Conservation (phyloP, 1,284 basidiomycete genomes). For the Flammula alnicola region DNA sequence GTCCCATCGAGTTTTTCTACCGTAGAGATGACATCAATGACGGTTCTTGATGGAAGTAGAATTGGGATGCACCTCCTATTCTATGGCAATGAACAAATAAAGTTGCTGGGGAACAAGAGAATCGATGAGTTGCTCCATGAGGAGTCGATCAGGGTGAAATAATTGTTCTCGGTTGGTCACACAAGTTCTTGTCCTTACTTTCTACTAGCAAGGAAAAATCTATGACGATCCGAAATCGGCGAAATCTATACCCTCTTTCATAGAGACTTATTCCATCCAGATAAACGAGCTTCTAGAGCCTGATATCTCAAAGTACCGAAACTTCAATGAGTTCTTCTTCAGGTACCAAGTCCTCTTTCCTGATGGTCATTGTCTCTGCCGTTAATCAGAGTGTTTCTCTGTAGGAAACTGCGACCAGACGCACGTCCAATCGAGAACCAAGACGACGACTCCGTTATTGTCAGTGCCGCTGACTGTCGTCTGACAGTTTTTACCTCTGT, state of each 20-base stretch:
- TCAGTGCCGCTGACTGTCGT: conserved; percentile 77
- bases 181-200: background rate
- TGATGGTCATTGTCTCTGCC: background rate
- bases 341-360: conserved; percentile 38
- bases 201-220: conserved; percentile 52
- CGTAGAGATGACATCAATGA: conserved; percentile 5
- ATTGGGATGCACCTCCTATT: conserved; percentile 84
- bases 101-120: conserved; percentile 55
- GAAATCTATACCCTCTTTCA: conserved; percentile 71
- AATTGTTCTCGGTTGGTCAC: background rate
- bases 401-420: conserved; percentile 62
- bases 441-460: conserved; percentile 57
- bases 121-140: conserved; percentile 67
- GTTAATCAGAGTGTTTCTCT: background rate
- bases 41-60: conserved; percentile 30
- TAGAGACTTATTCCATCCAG: conserved; percentile 72
- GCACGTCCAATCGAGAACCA: conserved; percentile 71
- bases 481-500: conserved; percentile 71
- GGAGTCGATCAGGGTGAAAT: conserved; percentile 64
- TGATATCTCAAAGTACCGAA: conserved; percentile 64
- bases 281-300: conserved; percentile 69
- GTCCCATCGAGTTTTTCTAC: conserved; percentile 10
- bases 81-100: conserved; percentile 58
- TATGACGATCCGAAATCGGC: conserved; percentile 60
- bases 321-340: conserved; percentile 86